A percentile compares a stretch with the other conserved stretches of the same genome.
These are phyloP conservation scores for Boletellus sp. DNA, from an alignment of 768 basidiomycete species.

Conservation along the genomic window DNA sequence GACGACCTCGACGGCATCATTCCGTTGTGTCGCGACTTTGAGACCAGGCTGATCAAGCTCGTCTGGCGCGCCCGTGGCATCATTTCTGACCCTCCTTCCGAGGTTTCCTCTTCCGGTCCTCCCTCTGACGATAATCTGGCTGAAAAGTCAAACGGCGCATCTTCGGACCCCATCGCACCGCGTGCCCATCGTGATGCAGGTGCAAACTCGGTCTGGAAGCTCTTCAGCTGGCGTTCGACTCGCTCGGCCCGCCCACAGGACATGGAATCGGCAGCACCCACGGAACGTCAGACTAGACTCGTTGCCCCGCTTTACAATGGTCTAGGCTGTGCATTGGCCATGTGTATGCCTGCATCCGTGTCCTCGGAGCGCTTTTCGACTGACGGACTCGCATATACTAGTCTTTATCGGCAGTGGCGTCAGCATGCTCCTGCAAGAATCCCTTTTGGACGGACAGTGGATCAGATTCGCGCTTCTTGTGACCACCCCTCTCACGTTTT, in stretches of 20 bases:
- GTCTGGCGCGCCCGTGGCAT: slow-evolving; percentile 60
- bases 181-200: neutral
- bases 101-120: slow-evolving; percentile 42
- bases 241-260: slow-evolving; percentile 39
- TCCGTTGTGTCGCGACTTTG: slow-evolving; percentile 67
- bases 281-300: slow-evolving; percentile 49
- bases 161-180: slow-evolving; percentile 17
- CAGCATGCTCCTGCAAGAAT: slow-evolving; percentile 60
- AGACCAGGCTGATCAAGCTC: slow-evolving; percentile 73
- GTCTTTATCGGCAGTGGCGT: slow-evolving; percentile 69
- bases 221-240: slow-evolving; percentile 47
- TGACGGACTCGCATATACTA: slow-evolving; percentile 28
- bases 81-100: slow-evolving; percentile 33
- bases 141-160: slow-evolving; percentile 39
- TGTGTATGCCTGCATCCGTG: slow-evolving; percentile 48
- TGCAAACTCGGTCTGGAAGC: slow-evolving; percentile 16
- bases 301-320: slow-evolving; percentile 74
- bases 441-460: slow-evolving; percentile 58
- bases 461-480: slow-evolving; percentile 62
- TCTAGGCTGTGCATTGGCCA: slow-evolving; percentile 58
- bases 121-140: slow-evolving; percentile 54
- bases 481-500: slow-evolving; percentile 69
- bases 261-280: slow-evolving; percentile 46
- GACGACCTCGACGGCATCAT: slow-evolving; percentile 80
- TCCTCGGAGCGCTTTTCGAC: neutral